These are phyloP conservation scores for Elsinoe batatas DNA, from an alignment of 2,329 filamentous ascomycete genomes.

Conservation along the genomic window DNA sequence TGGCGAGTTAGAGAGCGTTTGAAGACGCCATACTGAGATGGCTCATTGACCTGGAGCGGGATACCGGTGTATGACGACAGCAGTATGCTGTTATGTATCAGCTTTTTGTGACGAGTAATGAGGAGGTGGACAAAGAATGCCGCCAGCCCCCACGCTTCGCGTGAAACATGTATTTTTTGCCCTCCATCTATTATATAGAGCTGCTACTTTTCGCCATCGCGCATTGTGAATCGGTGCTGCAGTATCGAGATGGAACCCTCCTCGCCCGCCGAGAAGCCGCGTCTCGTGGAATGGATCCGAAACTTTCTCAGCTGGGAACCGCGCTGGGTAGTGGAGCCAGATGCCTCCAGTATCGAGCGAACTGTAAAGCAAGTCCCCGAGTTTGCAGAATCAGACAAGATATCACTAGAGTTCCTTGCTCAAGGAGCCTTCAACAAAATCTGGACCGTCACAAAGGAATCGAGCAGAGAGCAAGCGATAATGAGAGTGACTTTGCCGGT, in stretches of 20 bases:
- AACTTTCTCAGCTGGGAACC: not conserved
- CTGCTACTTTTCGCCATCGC: no score
- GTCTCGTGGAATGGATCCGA: not conserved
- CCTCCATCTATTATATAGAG: no score
- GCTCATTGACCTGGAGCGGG: no score
- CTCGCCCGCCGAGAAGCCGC: not conserved
- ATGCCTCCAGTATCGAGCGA: not conserved
- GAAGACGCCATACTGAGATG: no score
- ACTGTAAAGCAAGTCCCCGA: not conserved
- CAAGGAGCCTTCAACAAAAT: not conserved
- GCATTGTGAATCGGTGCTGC: no score
- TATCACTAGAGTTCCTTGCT: not conserved
- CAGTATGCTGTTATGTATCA: no score
- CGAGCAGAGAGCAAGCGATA: not conserved
- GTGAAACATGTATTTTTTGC: no score
- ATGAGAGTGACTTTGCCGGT: not conserved
- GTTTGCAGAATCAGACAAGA: not conserved
- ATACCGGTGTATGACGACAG: no score
- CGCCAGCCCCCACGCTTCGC: no score
- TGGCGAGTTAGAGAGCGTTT: no score
- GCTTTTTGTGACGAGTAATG: no score
- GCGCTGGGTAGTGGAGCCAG: not conserved
- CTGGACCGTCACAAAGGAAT: not conserved
- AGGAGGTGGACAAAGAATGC: no score
- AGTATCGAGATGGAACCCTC: not conserved